Conservation (phyloP, 2,329 filamentous ascomycete genomes). For the Macrophomina phaseolina region DNA sequence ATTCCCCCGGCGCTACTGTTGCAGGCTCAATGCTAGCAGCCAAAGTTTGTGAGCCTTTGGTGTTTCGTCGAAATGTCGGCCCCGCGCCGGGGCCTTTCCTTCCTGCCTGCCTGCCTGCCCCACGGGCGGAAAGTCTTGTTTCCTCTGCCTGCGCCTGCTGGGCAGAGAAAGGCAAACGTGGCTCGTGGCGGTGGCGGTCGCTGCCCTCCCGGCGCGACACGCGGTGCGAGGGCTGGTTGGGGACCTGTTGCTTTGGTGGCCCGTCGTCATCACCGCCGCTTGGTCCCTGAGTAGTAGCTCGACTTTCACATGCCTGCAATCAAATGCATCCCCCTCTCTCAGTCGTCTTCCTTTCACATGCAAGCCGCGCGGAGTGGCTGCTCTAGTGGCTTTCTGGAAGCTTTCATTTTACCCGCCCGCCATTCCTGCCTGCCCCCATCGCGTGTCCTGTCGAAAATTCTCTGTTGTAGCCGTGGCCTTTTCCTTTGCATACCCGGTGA, state of each 20-base stretch:
- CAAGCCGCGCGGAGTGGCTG: not conserved
- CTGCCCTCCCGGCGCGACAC: no score
- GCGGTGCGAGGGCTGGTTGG: no score
- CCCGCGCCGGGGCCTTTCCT: not conserved
- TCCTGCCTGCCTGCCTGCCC: not conserved
- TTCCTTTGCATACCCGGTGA: no score
- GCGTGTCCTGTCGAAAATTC: no score
- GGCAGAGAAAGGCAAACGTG: no score
- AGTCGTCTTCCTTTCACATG: not conserved
- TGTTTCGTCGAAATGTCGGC: not conserved
- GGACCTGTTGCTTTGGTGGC: not conserved
- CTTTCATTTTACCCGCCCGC: not conserved
- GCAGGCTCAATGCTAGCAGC: not conserved
- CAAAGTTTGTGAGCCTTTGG: not conserved
- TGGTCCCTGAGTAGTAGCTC: not conserved
- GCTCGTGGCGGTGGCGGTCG: no score
- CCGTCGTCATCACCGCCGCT: not conserved
- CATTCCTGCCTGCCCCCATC: not conserved
- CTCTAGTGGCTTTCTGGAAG: not conserved
- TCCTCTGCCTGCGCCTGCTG: no score
- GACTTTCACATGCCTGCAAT: not conserved
- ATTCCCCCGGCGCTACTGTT: conserved; percentile 8
- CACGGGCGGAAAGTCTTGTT: no score
- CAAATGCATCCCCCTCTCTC: no score
- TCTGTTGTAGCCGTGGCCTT: no score